A percentile compares a stretch with the other conserved stretches of the same genome.
phyloP scores from a whole-genome alignment of 2,329 filamentous ascomycete species.

The Fusarium drepaniforme region DNA sequence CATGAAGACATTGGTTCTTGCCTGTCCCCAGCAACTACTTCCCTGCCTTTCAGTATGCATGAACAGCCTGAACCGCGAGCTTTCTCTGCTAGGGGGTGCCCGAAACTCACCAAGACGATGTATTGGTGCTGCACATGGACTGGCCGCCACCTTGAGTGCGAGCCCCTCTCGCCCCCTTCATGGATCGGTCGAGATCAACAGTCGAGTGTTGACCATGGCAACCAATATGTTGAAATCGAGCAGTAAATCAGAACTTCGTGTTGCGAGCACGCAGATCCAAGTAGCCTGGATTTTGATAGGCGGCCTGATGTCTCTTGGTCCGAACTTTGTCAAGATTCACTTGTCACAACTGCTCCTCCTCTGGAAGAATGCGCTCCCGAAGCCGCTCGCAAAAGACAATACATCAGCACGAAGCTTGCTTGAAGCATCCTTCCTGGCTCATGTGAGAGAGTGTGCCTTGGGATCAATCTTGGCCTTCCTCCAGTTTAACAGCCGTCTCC shows the following conservation, averaged over 20 bases:
- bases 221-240: conserved; percentile 94
- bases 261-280: conserved; percentile 95
- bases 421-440: conserved; percentile 92
- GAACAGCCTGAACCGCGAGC: conserved; percentile 91
- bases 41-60: conserved; percentile 95
- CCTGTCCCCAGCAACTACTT: conserved; percentile 91
- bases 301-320: conserved; percentile 94
- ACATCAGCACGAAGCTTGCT: conserved; percentile 85
- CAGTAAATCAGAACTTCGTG: conserved; percentile 87
- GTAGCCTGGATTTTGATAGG: conserved; percentile 98
- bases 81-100: conserved; percentile 80
- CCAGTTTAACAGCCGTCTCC: conserved; percentile 89
- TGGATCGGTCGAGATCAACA: conserved; percentile 95
- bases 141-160: conserved; percentile 91
- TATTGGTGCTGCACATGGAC: conserved; percentile 89
- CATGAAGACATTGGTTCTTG: conserved; percentile 87
- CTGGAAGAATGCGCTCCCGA: conserved; percentile 97
- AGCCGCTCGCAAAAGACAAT: conserved; percentile 93
- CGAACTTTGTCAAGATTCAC: conserved; percentile 99
- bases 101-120: conserved; percentile 86
- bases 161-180: conserved; percentile 90
- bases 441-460: conserved; percentile 94
- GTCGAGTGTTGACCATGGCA: conserved; percentile 89
- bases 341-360: conserved; percentile 91
- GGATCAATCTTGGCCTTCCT: conserved; percentile 93